Percentiles rank a stretch among this genome's conserved stretches.
These are phyloP conservation scores for Chaetomiaceae sp. DNA, from an alignment of 2,329 filamentous ascomycete genomes.

Conservation along the genomic window DNA sequence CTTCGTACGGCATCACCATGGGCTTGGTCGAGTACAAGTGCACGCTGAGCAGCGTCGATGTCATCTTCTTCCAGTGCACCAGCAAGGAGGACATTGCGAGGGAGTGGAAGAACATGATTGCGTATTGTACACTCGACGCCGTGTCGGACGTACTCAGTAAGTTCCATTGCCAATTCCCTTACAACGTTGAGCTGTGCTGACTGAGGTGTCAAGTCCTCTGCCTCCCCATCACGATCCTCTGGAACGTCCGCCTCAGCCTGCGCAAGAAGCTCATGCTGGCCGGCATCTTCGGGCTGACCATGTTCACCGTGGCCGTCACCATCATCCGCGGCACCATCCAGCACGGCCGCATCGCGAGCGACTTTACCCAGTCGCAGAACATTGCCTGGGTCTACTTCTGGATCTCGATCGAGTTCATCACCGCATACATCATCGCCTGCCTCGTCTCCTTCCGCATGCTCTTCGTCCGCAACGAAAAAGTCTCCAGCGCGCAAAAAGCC, in stretches of 20 bases:
- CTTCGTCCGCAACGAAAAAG: neutral
- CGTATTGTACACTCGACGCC: neutral
- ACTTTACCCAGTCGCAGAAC: conserved; percentile 9
- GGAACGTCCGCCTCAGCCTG: conserved; percentile 15
- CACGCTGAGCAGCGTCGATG: conserved; percentile 6
- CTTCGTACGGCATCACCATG: conserved; percentile 2
- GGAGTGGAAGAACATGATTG: conserved; percentile 4
- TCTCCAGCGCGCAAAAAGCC: neutral
- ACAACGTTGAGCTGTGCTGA: neutral
- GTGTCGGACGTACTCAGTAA: conserved; percentile 4
- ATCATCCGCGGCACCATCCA: conserved; percentile 20
- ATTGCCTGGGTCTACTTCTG: conserved; percentile 21
- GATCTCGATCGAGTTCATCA: conserved; percentile 19
- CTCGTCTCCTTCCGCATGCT: conserved; percentile 24
- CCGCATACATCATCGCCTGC: conserved; percentile 22
- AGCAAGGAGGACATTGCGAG: neutral
- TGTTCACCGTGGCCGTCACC: conserved; percentile 22
- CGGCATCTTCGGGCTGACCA: conserved; percentile 17
- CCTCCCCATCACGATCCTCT: conserved; percentile 22
- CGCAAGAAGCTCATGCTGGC: conserved; percentile 21
- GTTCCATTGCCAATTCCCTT: neutral
- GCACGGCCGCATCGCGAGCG: neutral
- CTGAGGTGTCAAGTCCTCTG: conserved; percentile 12
- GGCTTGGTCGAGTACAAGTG: conserved; percentile 15
- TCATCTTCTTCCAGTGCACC: conserved; percentile 6